Percentiles rank a stretch among this genome's conserved stretches.
These are phyloP conservation scores for Fraxinus dipetala DNA, from an alignment of 305 asterid genomes.

Conservation along the genomic window DNA sequence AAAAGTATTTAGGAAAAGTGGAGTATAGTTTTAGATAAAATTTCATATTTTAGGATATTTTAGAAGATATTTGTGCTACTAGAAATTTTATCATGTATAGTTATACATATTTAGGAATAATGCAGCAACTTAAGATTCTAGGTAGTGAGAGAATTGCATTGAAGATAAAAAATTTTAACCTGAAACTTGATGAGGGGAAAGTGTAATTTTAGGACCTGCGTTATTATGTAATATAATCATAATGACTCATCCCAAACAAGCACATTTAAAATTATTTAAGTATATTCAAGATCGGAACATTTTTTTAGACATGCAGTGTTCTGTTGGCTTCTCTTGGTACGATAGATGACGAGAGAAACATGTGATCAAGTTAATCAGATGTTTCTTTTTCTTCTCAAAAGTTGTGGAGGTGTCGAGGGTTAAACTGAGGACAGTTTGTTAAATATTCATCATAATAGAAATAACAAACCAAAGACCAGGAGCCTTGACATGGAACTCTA, in stretches of 20 bases:
- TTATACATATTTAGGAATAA: not conserved
- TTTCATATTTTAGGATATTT: not conserved
- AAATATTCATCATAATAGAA: no score
- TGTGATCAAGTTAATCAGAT: not conserved
- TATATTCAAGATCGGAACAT: not conserved
- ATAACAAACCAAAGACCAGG: not conserved
- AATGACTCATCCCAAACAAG: not conserved
- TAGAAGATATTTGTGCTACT: not conserved
- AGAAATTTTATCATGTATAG: not conserved
- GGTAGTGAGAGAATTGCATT: not conserved
- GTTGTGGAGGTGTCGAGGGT: not conserved
- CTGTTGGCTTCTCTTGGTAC: not conserved
- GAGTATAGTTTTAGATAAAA: not conserved
- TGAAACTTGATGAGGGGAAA: not conserved
- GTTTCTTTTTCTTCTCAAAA: not conserved
- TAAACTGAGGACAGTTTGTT: no score
- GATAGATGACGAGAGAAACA: not conserved
- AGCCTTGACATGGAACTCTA: not conserved
- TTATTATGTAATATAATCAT: not conserved
- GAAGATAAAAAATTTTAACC: not conserved
- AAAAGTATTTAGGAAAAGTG: not conserved
- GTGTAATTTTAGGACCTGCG: not conserved
- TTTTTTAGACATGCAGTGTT: not conserved
- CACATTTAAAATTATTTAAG: not conserved
- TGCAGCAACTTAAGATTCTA: not conserved